These are phyloP conservation scores for Ceratocystis huliohia DNA, from an alignment of 2,329 filamentous ascomycete species.

Conservation along the genomic window DNA sequence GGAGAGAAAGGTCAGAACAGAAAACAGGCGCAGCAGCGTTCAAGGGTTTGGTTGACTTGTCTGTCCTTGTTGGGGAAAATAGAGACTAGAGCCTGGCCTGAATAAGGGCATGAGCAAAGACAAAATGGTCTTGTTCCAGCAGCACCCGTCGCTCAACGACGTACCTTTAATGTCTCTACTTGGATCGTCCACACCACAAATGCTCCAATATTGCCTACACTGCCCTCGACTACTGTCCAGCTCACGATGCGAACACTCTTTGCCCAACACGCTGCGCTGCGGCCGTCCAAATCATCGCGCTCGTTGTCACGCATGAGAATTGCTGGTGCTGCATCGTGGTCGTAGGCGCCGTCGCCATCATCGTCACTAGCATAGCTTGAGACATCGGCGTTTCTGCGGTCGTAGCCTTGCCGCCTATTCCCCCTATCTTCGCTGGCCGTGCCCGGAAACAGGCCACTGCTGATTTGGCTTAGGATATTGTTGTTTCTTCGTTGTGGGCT, in stretches of 20 bases:
- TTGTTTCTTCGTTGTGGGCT: constrained; percentile 2
- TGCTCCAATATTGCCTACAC: constrained; percentile 54
- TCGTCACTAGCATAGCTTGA: constrained; percentile 3
- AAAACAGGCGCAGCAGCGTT: no score
- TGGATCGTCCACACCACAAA: constrained; percentile 92
- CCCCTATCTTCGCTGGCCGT: background rate
- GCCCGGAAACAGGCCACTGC: background rate
- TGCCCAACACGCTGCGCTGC: constrained; percentile 51
- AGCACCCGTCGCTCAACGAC: constrained; percentile 26
- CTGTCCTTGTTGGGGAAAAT: background rate
- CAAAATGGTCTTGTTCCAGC: background rate
- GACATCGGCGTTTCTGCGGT: background rate
- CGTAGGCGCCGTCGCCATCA: background rate
- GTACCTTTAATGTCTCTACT: constrained; percentile 72
- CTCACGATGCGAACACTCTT: constrained; percentile 48
- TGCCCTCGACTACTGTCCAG: constrained; percentile 44
- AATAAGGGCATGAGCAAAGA: background rate
- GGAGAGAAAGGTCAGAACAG: constrained; percentile 22
- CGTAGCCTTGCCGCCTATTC: background rate
- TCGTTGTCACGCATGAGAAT: constrained; percentile 54
- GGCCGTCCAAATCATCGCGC: constrained; percentile 36
- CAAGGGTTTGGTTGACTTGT: background rate
- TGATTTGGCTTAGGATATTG: background rate
- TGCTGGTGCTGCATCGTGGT: constrained; percentile 30
- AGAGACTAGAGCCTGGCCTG: background rate